Conservation (phyloP, 306 rosid genomes). For the Potentilla sterilis region DNA sequence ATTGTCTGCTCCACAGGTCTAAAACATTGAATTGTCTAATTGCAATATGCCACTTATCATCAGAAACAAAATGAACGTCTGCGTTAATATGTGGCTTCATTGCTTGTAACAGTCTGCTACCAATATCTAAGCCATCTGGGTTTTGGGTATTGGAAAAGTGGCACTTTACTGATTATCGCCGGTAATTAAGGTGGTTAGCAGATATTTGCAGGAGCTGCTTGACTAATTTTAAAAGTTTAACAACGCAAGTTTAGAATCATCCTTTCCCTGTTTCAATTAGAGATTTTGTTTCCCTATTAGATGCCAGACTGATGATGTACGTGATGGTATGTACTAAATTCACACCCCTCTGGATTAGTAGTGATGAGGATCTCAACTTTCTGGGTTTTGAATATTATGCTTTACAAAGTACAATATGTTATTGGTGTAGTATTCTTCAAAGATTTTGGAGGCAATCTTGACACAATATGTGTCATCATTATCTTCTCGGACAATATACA, state of each 20-base stretch:
- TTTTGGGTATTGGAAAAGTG: neutral
- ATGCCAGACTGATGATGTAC: no score
- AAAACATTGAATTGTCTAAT: neutral
- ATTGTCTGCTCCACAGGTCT: neutral
- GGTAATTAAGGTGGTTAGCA: constrained; percentile 10
- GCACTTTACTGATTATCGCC: constrained; percentile 12
- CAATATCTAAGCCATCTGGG: neutral
- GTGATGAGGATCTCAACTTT: neutral
- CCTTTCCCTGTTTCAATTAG: neutral
- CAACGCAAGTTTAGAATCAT: neutral
- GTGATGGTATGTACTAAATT: neutral
- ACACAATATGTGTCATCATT: neutral
- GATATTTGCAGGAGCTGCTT: neutral
- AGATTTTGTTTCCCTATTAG: neutral
- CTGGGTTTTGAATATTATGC: neutral
- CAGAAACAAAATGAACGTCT: no score
- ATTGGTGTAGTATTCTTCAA: neutral
- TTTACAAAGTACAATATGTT: neutral
- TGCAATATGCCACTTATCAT: neutral
- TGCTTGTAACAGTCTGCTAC: neutral
- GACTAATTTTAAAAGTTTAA: neutral
- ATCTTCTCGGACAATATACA: neutral
- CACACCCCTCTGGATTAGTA: neutral
- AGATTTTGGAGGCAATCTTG: neutral
- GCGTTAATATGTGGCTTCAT: neutral